Evolutionary conservation across 2,329 filamentous ascomycete genomes (phyloP).

Genomic region (Iodosphaeria phyllophila): DNA sequence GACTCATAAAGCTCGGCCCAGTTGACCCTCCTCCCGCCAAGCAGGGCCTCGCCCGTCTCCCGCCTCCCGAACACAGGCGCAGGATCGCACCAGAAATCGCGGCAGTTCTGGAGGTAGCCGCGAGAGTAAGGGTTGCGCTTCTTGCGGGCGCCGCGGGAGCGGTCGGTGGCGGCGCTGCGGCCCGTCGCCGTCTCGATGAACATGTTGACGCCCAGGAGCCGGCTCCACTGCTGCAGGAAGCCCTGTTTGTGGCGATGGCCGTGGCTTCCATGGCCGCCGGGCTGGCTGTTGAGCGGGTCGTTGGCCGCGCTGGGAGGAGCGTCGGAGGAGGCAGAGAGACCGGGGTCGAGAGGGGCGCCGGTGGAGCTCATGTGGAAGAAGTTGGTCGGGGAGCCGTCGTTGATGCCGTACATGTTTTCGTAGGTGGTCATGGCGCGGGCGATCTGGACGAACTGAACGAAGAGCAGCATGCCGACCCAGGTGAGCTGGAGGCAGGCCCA

Average conservation of each 20-base stretch:
- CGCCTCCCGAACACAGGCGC: conserved; percentile 61
- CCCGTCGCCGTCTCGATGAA: conserved; percentile 88
- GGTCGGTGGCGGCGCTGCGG: conserved; percentile 47
- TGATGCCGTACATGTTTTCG: conserved; percentile 81
- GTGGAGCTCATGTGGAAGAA: conserved; percentile 63
- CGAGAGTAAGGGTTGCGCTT: conserved; percentile 69
- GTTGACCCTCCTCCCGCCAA: conserved; percentile 66
- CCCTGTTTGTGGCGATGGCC: conserved; percentile 39
- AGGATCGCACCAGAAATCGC: conserved; percentile 90
- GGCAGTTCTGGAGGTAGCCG: conserved; percentile 75
- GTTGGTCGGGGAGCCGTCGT: conserved; percentile 31
- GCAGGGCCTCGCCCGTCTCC: conserved; percentile 53
- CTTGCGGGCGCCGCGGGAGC: conserved; percentile 21
- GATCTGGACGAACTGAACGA: conserved; percentile 85
- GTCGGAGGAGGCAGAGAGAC: conserved; percentile 45
- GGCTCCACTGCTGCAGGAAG: conserved; percentile 62
- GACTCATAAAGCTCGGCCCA: conserved; percentile 84
- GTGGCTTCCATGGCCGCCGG: conserved; percentile 20
- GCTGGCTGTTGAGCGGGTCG: conserved; percentile 18
- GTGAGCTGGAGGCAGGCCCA: conserved; percentile 76
- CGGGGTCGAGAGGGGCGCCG: conserved; percentile 49
- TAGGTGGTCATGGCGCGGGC: conserved; percentile 87
- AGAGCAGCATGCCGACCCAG: conserved; percentile 94
- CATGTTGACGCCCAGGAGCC: conserved; percentile 75
- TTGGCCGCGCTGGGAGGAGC: conserved; percentile 26